Evolutionary conservation across 441 rosid genomes (phyloP), one percentile per base, ranked within the genome.

Genomic region (Sinapis alba): DNA sequence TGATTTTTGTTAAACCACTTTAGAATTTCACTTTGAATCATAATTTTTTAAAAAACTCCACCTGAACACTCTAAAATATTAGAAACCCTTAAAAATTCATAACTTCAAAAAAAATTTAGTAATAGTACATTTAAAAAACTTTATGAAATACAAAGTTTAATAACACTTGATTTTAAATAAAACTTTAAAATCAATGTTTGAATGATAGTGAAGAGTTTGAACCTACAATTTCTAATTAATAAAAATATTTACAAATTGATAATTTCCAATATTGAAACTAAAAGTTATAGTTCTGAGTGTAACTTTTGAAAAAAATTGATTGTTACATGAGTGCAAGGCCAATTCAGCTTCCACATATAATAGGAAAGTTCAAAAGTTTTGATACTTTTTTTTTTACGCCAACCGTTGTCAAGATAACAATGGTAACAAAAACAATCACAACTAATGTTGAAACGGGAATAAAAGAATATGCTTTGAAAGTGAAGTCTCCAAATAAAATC

Each of bases 391-490:
- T 24, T n/a, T 26, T 24, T 6, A 59, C 41, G 30, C 41, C 19
- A 57, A 43, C 12, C 68, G 11, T 19, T 7, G 62, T 13, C 6
- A 13, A 5, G 10, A 13, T 13, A 57, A 24, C 32, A 57, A 24
- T 57, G 6, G 20, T 26, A 34, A 56, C 66, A 8, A 28, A 58
- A 63, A 43, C 21, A 54, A 38, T 41, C 24, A 54, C 59, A 53
- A 75, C 61, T 54, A 36, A 16, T 63, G 71, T 28, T 18, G 74
- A 15, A 62, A 41, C 20, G 1, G 53, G 72, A 77, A 72, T 65
- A 60, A 59, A 72, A 47, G 76, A 72, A 77, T 72, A 77, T 72
- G 63, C 76, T 77, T 65, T 66, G 77, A 72, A 66, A 72, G 68
- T 2, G 58, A 59, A 66, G 19, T 65, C 16, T 59, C 30, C 68